Evolutionary conservation across 352 stramenopile genomes (phyloP).

Genomic region (Phytophthora pluvialis): DNA sequence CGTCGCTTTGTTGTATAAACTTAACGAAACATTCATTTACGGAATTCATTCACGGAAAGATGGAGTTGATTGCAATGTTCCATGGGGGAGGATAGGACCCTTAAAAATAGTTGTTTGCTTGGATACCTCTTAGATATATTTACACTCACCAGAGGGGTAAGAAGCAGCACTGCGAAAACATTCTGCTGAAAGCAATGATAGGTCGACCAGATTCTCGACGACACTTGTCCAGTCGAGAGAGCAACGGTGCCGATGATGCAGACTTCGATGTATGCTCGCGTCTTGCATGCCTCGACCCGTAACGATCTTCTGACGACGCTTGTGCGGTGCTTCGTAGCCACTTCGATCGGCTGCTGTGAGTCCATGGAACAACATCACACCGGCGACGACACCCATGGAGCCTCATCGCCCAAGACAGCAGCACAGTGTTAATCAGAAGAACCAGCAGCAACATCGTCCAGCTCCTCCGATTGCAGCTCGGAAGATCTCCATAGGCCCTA

Average conservation of each 20-base stretch:
- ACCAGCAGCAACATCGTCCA: constrained; percentile 11
- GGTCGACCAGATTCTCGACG: constrained; percentile 15
- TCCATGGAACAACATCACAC: constrained; percentile 30
- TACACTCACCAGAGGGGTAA: not conserved
- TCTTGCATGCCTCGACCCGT: not conserved
- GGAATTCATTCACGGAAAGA: not conserved
- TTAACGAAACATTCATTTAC: constrained; percentile 18
- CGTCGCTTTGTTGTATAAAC: constrained; percentile 32
- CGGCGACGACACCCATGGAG: constrained; percentile 26
- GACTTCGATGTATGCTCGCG: constrained; percentile 17
- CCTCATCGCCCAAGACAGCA: constrained; percentile 15
- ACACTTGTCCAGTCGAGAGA: constrained; percentile 20
- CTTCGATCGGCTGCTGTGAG: constrained; percentile 24
- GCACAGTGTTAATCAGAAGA: constrained; percentile 1
- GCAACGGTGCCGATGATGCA: constrained; percentile 10
- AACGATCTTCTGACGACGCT: not conserved
- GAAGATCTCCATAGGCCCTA: constrained; percentile 29
- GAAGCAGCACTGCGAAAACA: no score
- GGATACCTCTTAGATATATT: constrained; percentile 3
- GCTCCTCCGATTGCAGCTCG: constrained; percentile 11
- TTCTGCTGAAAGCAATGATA: constrained; percentile 13
- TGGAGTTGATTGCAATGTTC: no score
- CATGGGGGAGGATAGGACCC: no score
- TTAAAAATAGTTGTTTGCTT: constrained; percentile 16
- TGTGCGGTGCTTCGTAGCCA: constrained; percentile 5